Base-by-base conservation (phyloP, 2,329 filamentous ascomycete genomes). In the Diaporthe ilicicola region DNA sequence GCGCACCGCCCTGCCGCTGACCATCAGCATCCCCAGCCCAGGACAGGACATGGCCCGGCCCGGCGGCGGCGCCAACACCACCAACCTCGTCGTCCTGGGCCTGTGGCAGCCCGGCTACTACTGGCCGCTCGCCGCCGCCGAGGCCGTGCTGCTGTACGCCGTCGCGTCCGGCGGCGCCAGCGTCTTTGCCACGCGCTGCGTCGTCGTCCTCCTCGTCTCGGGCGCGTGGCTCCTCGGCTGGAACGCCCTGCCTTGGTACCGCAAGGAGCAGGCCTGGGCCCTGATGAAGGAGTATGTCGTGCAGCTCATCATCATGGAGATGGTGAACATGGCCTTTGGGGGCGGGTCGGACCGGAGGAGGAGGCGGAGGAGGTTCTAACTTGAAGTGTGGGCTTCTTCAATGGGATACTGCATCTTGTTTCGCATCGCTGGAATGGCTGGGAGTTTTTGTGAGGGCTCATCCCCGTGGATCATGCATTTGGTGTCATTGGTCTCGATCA, bases 271-370 rank as follows among this genome's bases (percentile, higher is more conserved):
- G 55, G 69, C 69, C 4, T 73, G 64, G 64, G 64, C 56, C 7
- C 37, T 71, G 48, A 73, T 73, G 24, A 73, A 73, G 69, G 71
- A 73, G 19, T 71, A 73, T 53, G 64, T 71, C 3, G 22, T 73
- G 7, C 64, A 54, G 29, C 56, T 73, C 1, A 64, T 73, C 10
- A 51, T 73, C n/a, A 71, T 71, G 69, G 71, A 73, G 64, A 68
- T 72, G 71, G 48, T 70, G 17, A 61, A 72, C 15, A 51, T 56
- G 27, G 71, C 71, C 0, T 72, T 72, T 27, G 71, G 70, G 22
- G 67, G 70, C 24, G 62, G 65, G n/a, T 67, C 51, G 3, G 65
- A 55, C 27, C 64, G 71, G 4, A 55, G 64, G n/a, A 55, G 68
- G n/a, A 59, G 70, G 19, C 50, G 64, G 19, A 51, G 71, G 12